phyloP scores from a whole-genome alignment of 495 filamentous ascomycete species.

The Chaetomium cochliodes region DNA sequence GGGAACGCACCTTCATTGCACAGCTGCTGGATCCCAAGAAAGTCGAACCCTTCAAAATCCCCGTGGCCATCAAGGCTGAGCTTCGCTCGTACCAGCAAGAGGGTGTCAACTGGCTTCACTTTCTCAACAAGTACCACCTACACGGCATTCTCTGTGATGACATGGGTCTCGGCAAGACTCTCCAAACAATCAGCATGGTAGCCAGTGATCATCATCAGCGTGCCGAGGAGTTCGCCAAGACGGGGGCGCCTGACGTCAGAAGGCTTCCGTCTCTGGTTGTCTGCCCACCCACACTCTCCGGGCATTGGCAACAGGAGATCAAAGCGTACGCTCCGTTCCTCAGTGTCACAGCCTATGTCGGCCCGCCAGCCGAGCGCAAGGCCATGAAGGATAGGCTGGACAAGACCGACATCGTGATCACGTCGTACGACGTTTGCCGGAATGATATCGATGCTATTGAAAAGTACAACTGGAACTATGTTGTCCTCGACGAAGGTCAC shows the following conservation, averaged over 20 bases:
- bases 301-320: constrained; percentile 98
- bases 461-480: constrained; percentile 91
- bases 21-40: constrained; percentile 96
- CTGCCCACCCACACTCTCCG: constrained; percentile 94
- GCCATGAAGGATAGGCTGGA: constrained; percentile 64
- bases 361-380: constrained; percentile 74
- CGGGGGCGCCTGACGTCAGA: constrained; percentile 69
- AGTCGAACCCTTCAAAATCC: constrained; percentile 88
- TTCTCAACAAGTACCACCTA: constrained; percentile 95
- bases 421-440: constrained; percentile 94
- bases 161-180: constrained; percentile 97
- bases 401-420: constrained; percentile 87
- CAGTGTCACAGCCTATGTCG: constrained; percentile 82
- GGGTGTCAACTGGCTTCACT: constrained; percentile 97
- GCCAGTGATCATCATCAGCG: constrained; percentile 94
- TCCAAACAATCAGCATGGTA: constrained; percentile 96
- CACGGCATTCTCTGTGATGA: constrained; percentile 98
- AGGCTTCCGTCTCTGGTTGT: constrained; percentile 89
- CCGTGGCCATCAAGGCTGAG: constrained; percentile 94
- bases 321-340: constrained; percentile 93
- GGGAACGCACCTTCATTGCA: constrained; percentile 91
- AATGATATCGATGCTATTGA: constrained; percentile 87
- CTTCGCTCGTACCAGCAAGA: constrained; percentile 97
- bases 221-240: constrained; percentile 82
- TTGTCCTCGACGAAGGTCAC: constrained; percentile 95